A percentile compares a stretch with the other conserved stretches of the same genome.
Evolutionary conservation across 2,329 filamentous ascomycete species (phyloP).

Genomic region (Gremmenia infestans): DNA sequence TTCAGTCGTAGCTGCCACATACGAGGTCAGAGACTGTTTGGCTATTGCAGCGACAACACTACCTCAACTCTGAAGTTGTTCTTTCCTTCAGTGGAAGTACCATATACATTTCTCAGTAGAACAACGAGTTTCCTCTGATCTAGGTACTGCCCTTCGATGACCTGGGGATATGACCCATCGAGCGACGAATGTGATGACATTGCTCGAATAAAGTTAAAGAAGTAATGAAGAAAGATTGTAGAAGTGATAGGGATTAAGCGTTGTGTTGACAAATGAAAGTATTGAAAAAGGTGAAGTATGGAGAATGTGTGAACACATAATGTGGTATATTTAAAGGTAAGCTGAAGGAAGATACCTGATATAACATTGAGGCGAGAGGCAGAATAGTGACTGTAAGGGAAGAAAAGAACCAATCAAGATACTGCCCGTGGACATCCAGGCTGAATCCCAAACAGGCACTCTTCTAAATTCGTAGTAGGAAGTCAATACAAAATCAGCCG

Average conservation of each 20-base stretch:
- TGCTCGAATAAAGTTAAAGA: neutral
- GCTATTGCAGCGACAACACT: neutral
- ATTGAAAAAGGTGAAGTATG: neutral
- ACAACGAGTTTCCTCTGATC: constrained; percentile 18
- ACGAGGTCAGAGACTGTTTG: neutral
- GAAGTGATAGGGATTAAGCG: neutral
- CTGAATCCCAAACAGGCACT: neutral
- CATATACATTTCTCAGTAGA: constrained; percentile 17
- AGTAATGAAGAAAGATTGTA: neutral
- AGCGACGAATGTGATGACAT: neutral
- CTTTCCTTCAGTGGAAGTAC: constrained; percentile 14
- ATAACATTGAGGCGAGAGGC: neutral
- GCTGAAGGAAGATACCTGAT: neutral
- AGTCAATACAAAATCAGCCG: neutral
- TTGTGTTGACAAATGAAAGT: neutral
- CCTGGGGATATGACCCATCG: constrained; percentile 4
- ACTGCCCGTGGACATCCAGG: neutral
- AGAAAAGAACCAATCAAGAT: neutral
- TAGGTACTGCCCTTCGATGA: constrained; percentile 20
- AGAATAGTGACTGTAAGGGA: neutral
- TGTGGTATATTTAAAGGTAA: neutral
- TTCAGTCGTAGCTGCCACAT: constrained; percentile 16
- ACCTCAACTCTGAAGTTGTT: constrained; percentile 23
- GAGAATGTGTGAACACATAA: neutral
- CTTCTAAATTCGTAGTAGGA: neutral